phyloP scores from a whole-genome alignment of 139 green algal species.

The Zygnema circumcarinatum region DNA sequence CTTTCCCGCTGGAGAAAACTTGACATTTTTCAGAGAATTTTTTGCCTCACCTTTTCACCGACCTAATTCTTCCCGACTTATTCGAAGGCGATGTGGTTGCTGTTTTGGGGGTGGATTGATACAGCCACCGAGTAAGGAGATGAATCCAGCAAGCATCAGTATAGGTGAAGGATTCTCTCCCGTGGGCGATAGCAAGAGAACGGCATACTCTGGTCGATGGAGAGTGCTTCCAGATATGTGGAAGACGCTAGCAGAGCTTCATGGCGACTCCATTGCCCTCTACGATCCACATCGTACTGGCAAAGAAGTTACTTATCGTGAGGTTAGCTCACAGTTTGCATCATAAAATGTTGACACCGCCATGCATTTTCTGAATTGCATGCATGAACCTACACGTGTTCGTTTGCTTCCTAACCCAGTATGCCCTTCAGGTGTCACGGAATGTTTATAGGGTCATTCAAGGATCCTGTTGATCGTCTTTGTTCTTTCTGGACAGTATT shows the following conservation, averaged over 20 bases:
- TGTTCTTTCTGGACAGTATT: conserved; percentile 6
- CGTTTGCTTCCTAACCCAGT: background rate
- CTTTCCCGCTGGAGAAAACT: too few relatives aligned
- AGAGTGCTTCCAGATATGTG: conserved; percentile 50
- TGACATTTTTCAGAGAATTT: too few relatives aligned
- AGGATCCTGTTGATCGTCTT: background rate
- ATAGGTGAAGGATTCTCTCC: background rate
- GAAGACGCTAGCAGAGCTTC: conserved; percentile 14
- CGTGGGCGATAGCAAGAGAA: background rate
- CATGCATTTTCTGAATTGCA: background rate
- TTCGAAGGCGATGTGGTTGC: too few relatives aligned
- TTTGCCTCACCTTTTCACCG: too few relatives aligned
- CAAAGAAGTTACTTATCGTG: conserved; percentile 20
- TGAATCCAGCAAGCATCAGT: background rate
- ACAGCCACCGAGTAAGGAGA: conserved; percentile 24
- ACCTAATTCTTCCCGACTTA: too few relatives aligned
- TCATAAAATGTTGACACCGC: background rate
- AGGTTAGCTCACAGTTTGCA: too few relatives aligned
- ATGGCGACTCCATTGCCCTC: conserved; percentile 39
- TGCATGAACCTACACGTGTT: conserved; percentile 1
- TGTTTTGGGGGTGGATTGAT: too few relatives aligned
- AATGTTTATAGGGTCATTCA: background rate
- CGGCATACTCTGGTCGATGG: conserved; percentile 1
- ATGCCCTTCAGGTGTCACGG: background rate
- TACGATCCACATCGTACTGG: conserved; percentile 27